phyloP scores from a whole-genome alignment of 768 basidiomycete genomes.

The Leccinum rimulosum region DNA sequence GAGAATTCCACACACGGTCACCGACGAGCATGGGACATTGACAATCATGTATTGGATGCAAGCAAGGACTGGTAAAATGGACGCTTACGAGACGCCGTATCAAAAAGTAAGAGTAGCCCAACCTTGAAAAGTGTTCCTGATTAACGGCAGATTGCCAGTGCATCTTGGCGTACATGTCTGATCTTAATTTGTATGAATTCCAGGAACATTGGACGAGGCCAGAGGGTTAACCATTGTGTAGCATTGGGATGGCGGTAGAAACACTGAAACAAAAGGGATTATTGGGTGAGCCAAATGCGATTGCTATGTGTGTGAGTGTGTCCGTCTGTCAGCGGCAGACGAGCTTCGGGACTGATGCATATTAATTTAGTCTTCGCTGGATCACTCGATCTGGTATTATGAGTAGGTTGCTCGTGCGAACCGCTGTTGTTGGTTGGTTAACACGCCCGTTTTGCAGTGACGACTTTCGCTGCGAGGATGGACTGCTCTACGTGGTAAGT shows the following conservation, averaged over 20 bases:
- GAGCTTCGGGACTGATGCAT: conserved; percentile 8
- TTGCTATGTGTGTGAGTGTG: conserved; percentile 62
- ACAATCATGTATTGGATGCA: conserved; percentile 79
- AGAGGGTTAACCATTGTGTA: conserved; percentile 27
- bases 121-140: background rate
- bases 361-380: conserved; percentile 50
- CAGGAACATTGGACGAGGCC: background rate
- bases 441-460: conserved; percentile 43
- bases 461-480: conserved; percentile 74
- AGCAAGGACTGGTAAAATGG: conserved; percentile 52
- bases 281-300: conserved; percentile 46
- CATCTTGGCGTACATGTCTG: conserved; percentile 77
- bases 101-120: conserved; percentile 56
- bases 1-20: conserved; percentile 43
- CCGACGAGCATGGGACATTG: conserved; percentile 44
- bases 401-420: conserved; percentile 41
- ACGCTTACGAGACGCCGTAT: conserved; percentile 65
- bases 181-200: conserved; percentile 66
- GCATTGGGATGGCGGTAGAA: conserved; percentile 53
- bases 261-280: conserved; percentile 53
- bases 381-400: conserved; percentile 82
- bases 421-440: conserved; percentile 1
- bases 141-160: conserved; percentile 44
- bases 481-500: conserved; percentile 74
- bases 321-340: conserved; percentile 5